Conservation (phyloP, 192 early-diverging fungal species). For the Dispira simplex region DNA sequence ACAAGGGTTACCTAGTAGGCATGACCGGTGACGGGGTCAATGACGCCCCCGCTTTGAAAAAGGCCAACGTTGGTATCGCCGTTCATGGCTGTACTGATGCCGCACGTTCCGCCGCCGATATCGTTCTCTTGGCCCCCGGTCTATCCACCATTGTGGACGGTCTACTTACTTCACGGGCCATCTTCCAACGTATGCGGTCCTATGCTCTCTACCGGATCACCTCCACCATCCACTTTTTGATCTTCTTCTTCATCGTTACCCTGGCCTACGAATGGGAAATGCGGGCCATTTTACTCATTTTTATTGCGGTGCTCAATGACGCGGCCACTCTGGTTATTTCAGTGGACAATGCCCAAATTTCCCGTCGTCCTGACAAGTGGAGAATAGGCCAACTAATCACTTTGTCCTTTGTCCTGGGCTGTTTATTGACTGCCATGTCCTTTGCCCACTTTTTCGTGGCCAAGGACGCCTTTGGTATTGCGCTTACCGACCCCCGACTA, state of each 20-base stretch:
- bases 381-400: constrained; percentile 82
- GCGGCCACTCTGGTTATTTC: constrained; percentile 85
- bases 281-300: constrained; percentile 62
- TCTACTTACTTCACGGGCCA: constrained; percentile 73
- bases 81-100: constrained; percentile 93
- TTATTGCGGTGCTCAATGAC: constrained; percentile 86
- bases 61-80: constrained; percentile 95
- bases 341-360: constrained; percentile 88
- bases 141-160: constrained; percentile 89
- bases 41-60: constrained; percentile 95
- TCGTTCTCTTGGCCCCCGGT: constrained; percentile 79
- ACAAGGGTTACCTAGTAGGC: constrained; percentile 66
- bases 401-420: constrained; percentile 59
- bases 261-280: constrained; percentile 68
- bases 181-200: constrained; percentile 91
- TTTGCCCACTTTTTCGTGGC: constrained; percentile 80
- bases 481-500: constrained; percentile 25
- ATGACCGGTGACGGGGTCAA: constrained; percentile 99
- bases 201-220: constrained; percentile 92
- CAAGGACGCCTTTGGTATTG: constrained; percentile 36
- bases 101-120: constrained; percentile 88
- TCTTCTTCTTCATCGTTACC: constrained; percentile 90
- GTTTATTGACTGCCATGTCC: constrained; percentile 55
- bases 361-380: constrained; percentile 84
- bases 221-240: constrained; percentile 87